A percentile compares a stretch with the other conserved stretches of the same genome.
phyloP scores from a whole-genome alignment of 2,329 filamentous ascomycete species.

The Paraphoma sp. region DNA sequence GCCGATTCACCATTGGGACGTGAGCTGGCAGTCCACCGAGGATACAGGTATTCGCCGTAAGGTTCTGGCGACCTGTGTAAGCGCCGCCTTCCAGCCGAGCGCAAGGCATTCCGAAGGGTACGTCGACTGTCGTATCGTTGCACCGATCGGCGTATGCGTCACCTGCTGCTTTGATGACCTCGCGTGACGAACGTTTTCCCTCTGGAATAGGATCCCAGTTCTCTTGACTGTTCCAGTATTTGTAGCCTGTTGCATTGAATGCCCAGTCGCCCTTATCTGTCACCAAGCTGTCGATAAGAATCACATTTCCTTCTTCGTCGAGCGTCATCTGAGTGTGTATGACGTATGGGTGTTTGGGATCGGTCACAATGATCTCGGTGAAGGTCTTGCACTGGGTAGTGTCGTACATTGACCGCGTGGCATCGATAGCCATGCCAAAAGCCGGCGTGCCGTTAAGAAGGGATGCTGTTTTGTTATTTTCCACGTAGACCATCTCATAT shows the following conservation, averaged over 20 bases:
- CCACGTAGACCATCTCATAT: constrained; percentile 24
- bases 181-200: constrained; percentile 14
- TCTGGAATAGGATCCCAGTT: constrained; percentile 24
- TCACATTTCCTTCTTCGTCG: constrained; percentile 12
- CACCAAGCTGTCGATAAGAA: constrained; percentile 30
- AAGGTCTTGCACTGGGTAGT: constrained; percentile 32
- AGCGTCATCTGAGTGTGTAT: constrained; percentile 33
- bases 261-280: constrained; percentile 37
- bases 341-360: constrained; percentile 27
- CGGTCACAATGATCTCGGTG: constrained; percentile 30
- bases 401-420: constrained; percentile 26
- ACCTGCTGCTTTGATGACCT: constrained; percentile 24
- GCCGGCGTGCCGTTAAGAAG: constrained; percentile 23
- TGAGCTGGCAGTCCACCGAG: constrained; percentile 14
- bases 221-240: constrained; percentile 22
- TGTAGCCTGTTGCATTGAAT: constrained; percentile 33
- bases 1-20: constrained; percentile 24
- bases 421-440: constrained; percentile 21
- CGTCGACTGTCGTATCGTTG: constrained; percentile 19
- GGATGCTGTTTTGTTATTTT: constrained; percentile 20
- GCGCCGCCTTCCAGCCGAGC: constrained; percentile 33
- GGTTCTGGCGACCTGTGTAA: constrained; percentile 19
- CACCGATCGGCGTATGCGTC: constrained; percentile 35
- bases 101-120: constrained; percentile 33
- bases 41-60: constrained; percentile 17